Evolutionary conservation across 1,139 yeast genomes (phyloP).

Genomic region (Yamadazyma dushanensis): DNA sequence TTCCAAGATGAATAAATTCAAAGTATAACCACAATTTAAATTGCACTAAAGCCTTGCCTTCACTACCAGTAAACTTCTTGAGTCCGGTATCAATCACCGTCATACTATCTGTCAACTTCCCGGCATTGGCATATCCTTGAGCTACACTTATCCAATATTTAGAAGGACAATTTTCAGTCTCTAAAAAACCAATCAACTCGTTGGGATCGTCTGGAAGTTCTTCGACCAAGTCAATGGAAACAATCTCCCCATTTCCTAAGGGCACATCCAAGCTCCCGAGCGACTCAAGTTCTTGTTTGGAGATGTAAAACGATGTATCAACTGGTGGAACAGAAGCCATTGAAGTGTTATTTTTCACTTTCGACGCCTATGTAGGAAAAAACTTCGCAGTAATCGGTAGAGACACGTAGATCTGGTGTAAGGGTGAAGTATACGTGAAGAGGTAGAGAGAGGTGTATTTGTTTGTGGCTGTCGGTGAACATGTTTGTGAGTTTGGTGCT

Average conservation of each 20-base stretch:
- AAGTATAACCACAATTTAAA: constrained; percentile 77
- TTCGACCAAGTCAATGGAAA: constrained; percentile 60
- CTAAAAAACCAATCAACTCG: constrained; percentile 74
- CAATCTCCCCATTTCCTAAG: constrained; percentile 68
- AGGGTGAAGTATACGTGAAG: background rate
- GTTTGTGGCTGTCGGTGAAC: no score
- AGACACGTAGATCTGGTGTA: background rate
- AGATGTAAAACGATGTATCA: constrained; percentile 42
- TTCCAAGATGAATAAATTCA: constrained; percentile 27
- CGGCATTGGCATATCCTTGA: constrained; percentile 70
- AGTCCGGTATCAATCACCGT: constrained; percentile 54
- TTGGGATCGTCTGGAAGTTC: constrained; percentile 89
- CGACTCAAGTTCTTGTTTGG: constrained; percentile 32
- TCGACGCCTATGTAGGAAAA: constrained; percentile 5
- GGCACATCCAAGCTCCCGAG: constrained; percentile 60
- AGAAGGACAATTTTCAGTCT: constrained; percentile 73
- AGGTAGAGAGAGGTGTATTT: no score
- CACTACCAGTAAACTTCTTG: constrained; percentile 23
- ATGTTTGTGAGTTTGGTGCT: no score
- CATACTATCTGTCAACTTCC: constrained; percentile 60
- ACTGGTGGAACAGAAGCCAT: constrained; percentile 20
- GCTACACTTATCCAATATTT: constrained; percentile 87
- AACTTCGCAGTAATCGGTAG: background rate
- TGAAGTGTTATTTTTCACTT: constrained; percentile 4
- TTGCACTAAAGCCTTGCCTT: background rate